phyloP scores from a whole-genome alignment of 331 rosid species.

The Rhamnella rubrinervis region DNA sequence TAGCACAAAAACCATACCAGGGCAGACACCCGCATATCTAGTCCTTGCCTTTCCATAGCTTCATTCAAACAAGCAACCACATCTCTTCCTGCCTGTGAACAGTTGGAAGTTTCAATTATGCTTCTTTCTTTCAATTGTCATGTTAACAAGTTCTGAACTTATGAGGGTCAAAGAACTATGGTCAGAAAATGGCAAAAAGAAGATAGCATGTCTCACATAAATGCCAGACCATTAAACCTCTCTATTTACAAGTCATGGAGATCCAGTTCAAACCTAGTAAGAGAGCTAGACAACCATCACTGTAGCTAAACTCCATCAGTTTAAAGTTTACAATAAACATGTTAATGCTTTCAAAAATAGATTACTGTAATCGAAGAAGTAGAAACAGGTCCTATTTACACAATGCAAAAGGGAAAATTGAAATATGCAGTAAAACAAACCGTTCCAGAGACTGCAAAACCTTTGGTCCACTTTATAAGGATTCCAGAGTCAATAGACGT shows the following conservation, averaged over 20 bases:
- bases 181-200: no score
- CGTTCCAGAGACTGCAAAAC: slow-evolving; percentile 85
- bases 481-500: slow-evolving; percentile 83
- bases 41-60: slow-evolving; percentile 77
- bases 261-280: no score
- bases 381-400: background rate
- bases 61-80: slow-evolving; percentile 89
- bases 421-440: slow-evolving; percentile 42
- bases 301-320: no score
- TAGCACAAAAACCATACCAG: slow-evolving; percentile 51
- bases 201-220: no score
- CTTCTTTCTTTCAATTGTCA: background rate
- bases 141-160: no score
- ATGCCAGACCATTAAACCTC: no score
- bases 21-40: slow-evolving; percentile 88
- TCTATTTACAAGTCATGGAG: no score
- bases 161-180: no score
- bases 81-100: slow-evolving; percentile 79
- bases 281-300: no score
- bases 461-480: slow-evolving; percentile 91
- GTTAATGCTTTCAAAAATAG: no score
- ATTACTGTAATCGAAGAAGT: no score
- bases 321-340: no score
- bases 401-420: background rate
- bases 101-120: slow-evolving; percentile 20